Evolutionary conservation across 305 asterid genomes (phyloP).

Genomic region (Fraxinus platypoda): DNA sequence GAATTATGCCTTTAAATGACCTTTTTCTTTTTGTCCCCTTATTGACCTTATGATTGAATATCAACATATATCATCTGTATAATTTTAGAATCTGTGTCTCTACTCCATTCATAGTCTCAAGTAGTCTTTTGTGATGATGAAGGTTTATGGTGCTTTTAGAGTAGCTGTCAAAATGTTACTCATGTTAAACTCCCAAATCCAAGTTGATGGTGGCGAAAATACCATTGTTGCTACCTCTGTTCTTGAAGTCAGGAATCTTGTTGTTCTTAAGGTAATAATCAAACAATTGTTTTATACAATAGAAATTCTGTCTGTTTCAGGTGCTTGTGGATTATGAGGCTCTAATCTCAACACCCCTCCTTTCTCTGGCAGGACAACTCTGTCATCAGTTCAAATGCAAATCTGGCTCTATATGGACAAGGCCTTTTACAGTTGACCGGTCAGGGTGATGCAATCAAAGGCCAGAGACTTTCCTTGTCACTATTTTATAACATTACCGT

Average conservation of each 20-base stretch:
- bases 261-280: slow-evolving; percentile 76
- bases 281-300: slow-evolving; percentile 17
- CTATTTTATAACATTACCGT: slow-evolving; percentile 88
- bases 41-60: not conserved
- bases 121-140: slow-evolving; percentile 27
- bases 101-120: slow-evolving; percentile 9
- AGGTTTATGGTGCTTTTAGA: slow-evolving; percentile 96
- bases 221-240: slow-evolving; percentile 74
- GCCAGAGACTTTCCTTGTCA: slow-evolving; percentile 88
- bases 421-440: slow-evolving; percentile 82
- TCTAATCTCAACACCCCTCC: slow-evolving; percentile 12
- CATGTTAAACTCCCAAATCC: slow-evolving; percentile 87
- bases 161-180: slow-evolving; percentile 92
- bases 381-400: slow-evolving; percentile 83
- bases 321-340: slow-evolving; percentile 18
- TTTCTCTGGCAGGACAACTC: slow-evolving; percentile 72
- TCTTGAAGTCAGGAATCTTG: slow-evolving; percentile 96
- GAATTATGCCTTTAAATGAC: slow-evolving; percentile 3
- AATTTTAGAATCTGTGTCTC: not conserved
- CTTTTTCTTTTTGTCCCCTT: not conserved
- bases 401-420: slow-evolving; percentile 86
- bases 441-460: slow-evolving; percentile 86
- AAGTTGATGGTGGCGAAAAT: slow-evolving; percentile 83
- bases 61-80: not conserved
- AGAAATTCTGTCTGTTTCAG: slow-evolving; percentile 12